Conservation (phyloP, 108 stramenopile genomes). For the Nitzschia sp. region DNA sequence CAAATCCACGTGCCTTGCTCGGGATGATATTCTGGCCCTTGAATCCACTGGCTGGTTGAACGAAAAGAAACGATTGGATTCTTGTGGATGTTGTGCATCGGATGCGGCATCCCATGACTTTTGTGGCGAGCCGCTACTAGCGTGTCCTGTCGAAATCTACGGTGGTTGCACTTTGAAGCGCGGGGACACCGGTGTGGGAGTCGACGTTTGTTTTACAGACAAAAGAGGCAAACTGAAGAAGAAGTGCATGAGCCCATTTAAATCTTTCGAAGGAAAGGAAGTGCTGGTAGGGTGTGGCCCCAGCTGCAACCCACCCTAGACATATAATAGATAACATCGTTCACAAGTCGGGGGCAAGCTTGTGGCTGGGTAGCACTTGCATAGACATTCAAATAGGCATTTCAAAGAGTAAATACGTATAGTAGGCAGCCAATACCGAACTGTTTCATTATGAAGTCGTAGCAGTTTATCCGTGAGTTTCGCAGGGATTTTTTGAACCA, state of each 20-base stretch:
- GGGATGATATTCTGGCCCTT: no score
- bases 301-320: background rate
- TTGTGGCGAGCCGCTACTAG: background rate
- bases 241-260: background rate
- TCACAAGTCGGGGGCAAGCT: no score
- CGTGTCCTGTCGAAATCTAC: conserved; percentile 1
- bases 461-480: no score
- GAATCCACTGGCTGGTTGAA: background rate
- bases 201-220: background rate
- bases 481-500: no score
- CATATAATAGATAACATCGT: no score
- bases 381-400: no score
- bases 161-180: background rate
- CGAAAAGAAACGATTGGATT: background rate
- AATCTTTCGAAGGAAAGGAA: background rate
- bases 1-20: background rate
- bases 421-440: no score
- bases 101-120: background rate
- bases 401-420: no score
- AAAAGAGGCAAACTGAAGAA: background rate
- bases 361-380: no score
- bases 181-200: background rate
- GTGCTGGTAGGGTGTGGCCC: conserved; percentile 1
- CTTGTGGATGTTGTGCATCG: background rate
- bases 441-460: no score